Evolutionary conservation across 768 basidiomycete genomes (phyloP), one percentile per base, ranked within the genome.

Genomic region (Brasilioporus rufonigricans): DNA sequence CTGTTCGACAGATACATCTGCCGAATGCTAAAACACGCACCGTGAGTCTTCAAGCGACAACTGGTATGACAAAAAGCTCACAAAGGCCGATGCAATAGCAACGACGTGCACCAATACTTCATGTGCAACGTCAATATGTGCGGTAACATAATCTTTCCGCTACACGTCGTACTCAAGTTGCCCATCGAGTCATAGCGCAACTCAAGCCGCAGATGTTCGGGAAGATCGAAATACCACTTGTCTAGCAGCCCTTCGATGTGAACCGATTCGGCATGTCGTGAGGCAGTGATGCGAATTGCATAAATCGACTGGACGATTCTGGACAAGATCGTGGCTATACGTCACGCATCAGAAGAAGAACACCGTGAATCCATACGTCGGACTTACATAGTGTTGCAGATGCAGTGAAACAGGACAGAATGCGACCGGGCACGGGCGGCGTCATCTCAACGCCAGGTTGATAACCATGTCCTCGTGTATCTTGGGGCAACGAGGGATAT

Each of bases 61-160:
- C 18, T 45, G 39, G 48, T 1, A 33, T 19, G 7, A 48, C 21
- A 19, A 13, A 44, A 53, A 23, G 75, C 87, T 73, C 67, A 90
- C 88, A 91, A 91, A 12, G 89, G 89, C 18, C 89, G 81, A 67
- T 91, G 89, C 47, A 91, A 71, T 27, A 92, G 65, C 31, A 92
- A 66, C 23, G 85, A 82, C 12, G 87, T 81, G 64, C 87, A 89
- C 90, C 90, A 92, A 64, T 91, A 91, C 63, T 89, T 86, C 88
- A 91, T 87, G 64, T 91, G 89, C 47, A 92, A 72, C 38, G 86
- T 87, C 52, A 91, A 71, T 24, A 89, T 71, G 59, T 89, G 84
- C 5, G 89, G 87, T 2, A 78, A 78, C 7, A 80, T 80, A 19
- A 75, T 66, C 16, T 70, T 19, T 70, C 69, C 66, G 71, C 24